Evolutionary conservation across 2,329 filamentous ascomycete species (phyloP).

Genomic region (Aspergillus pseudoglaucus): DNA sequence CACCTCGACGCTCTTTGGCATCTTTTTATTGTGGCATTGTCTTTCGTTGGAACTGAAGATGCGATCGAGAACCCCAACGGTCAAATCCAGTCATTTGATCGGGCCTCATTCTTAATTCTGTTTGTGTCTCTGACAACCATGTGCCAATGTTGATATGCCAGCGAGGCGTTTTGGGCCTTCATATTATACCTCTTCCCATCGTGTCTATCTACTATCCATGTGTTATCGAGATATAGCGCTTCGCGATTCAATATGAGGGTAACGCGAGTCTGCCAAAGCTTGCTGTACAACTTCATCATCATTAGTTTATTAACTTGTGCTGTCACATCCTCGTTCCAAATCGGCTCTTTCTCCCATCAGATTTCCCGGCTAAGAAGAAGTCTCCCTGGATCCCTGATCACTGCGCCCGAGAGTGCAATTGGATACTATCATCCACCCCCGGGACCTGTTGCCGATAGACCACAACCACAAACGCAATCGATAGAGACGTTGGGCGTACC

Average conservation of each 20-base stretch:
- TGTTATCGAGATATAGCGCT: background rate
- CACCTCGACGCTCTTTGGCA: background rate
- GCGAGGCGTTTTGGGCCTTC: background rate
- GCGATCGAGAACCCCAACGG: background rate
- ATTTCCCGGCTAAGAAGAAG: conserved; percentile 7
- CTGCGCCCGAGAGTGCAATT: conserved; percentile 14
- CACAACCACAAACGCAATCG: background rate
- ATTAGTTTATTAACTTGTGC: conserved; percentile 7
- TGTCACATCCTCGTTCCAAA: conserved; percentile 6
- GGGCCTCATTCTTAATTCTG: background rate
- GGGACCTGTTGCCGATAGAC: conserved; percentile 7
- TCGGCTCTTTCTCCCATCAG: conserved; percentile 3
- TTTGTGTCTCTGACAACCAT: background rate
- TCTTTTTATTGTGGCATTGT: background rate
- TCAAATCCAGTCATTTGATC: background rate
- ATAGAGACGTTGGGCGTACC: background rate
- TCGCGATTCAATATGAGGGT: background rate
- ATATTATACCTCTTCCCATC: background rate
- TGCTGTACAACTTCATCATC: conserved; percentile 5
- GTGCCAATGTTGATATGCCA: background rate
- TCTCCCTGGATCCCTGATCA: conserved; percentile 14
- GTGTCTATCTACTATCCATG: background rate
- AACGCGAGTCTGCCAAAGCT: background rate
- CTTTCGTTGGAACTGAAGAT: background rate
- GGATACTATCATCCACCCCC: conserved; percentile 14